phyloP scores from a whole-genome alignment of 768 basidiomycete species.

The Gloeophyllum trabeum region DNA sequence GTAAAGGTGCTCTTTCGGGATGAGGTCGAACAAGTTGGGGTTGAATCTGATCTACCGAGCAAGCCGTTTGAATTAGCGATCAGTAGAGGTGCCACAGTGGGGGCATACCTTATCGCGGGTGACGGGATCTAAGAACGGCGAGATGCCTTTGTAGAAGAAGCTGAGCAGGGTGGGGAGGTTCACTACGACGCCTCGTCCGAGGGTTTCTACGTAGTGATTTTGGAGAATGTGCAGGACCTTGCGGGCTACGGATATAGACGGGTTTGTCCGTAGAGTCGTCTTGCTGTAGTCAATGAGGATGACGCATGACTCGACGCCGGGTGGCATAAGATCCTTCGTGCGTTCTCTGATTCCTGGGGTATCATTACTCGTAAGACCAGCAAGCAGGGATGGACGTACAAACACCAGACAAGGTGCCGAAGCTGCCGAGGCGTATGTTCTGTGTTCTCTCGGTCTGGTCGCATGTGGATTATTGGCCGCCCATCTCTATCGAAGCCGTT shows the following conservation, averaged over 20 bases:
- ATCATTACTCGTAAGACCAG: background rate
- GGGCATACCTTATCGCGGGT: slow-evolving; percentile 70
- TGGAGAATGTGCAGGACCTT: slow-evolving; percentile 76
- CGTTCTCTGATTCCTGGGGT: slow-evolving; percentile 48
- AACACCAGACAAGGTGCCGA: slow-evolving; percentile 75
- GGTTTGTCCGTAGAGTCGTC: slow-evolving; percentile 73
- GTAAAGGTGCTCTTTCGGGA: slow-evolving; percentile 68
- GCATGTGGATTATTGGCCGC: slow-evolving; percentile 83
- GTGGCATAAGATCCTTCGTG: slow-evolving; percentile 82
- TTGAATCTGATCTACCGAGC: slow-evolving; percentile 73
- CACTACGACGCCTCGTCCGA: slow-evolving; percentile 75
- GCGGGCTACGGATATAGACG: slow-evolving; percentile 69
- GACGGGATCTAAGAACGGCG: slow-evolving; percentile 81
- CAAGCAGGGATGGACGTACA: slow-evolving; percentile 35
- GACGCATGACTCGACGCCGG: slow-evolving; percentile 70
- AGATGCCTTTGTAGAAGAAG: slow-evolving; percentile 77
- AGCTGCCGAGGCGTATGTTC: slow-evolving; percentile 68
- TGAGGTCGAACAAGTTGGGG: slow-evolving; percentile 65
- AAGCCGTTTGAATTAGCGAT: background rate
- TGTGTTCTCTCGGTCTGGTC: slow-evolving; percentile 82
- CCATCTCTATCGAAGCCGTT: slow-evolving; percentile 83
- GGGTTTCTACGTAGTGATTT: slow-evolving; percentile 82
- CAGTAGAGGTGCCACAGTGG: background rate
- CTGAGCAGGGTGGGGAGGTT: slow-evolving; percentile 67
- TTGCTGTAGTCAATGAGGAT: slow-evolving; percentile 83